Base-by-base conservation (phyloP, 345 rosid genomes). In the Aquilaria sinensis region DNA sequence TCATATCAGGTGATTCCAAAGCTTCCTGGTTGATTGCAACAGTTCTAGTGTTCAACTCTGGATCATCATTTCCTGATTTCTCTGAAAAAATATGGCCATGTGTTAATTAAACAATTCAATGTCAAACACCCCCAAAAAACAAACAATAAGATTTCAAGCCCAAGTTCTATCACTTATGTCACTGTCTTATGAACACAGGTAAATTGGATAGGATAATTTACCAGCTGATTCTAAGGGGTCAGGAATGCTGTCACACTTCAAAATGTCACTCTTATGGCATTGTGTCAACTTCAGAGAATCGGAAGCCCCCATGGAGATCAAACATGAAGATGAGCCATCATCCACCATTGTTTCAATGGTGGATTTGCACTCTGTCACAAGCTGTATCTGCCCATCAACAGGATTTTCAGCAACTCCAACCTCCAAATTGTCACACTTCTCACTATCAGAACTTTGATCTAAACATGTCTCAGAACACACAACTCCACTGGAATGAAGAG, bases 151-250 rank as follows among this genome's bases (percentile, higher is more conserved):
- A 37, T 37, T 37, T 37, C 5, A 37, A 8, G 43, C 23, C 23
- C 0, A 37, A 3, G 43, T 37, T 37, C 43, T 37, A 4, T 37
- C 43, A 37, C 5, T 1, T 4, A 37, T 37, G 23, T 16, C 23
- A 16, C 23, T 16, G 23, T 16, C 23, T 16, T 16, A 16, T 16
- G 23, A 16, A 16, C 23, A 16, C 23, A 16, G 23, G 23, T 16
- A 47, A 29, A 31, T 31, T 57, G 43, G 9, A 12, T 37, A 51
- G 49, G 30, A 72, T 63, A 6, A 51, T 74, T 57, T 63, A 69
- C 81, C 58, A 3, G 31, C 16, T 62, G 63, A 62, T 56, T 65
- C 56, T 52, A 52, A 10, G 47, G 47, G 61, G 31, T 47, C 47
- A 51, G 67, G 53, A 63, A 37, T 45, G 54, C 12, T 30, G 51